Base-by-base conservation (phyloP, 2,329 filamentous ascomycete genomes). In the Metarhizium robertsii region DNA sequence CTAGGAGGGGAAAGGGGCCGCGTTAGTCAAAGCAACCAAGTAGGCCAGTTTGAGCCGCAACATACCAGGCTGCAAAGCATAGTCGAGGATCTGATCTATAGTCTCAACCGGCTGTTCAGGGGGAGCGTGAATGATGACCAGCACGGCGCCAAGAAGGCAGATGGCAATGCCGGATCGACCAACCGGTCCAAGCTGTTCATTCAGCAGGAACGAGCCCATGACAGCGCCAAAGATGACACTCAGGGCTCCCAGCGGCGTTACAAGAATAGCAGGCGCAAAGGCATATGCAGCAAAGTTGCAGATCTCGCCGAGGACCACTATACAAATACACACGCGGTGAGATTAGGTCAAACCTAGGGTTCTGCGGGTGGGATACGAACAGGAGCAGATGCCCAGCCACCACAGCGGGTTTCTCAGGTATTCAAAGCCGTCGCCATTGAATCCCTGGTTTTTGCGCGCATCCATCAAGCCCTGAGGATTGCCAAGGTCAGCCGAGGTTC, bases 211-310 rank as follows among this genome's bases (percentile, higher is more conserved):
- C 61, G 94, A 92, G 51, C 94, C 92, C 56, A 99, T 75, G 32
- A 97, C 91, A 18, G 94, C 91, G 61, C 91, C 94, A 66, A 99
- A 96, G 62, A 99, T 78, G 56, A 99, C 94, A 67, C 90, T 94
- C 59, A 99, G 79, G 55, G 94, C 94, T 59, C 94, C 94, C 30
- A 99, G 77, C 30, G 94, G 94, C 5, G 94, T 99, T 46, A 99
- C 94, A 53, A 99, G 80, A 71, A 99, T 97, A 18, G 94, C 94
- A 43, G 94, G 94, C 62, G 94, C 94, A 73, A 97, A 99, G 6
- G 94, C 94, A 70, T 99, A 99, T 59, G 94, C 94, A 52, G 92
- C 92, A 70, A 99, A 99, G 73, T 99, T 99, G 74, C 90, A 95
- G 57, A 96, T 78, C 74, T 99, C 94, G 67, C 94, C 94, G 47